Evolutionary conservation across 2,329 filamentous ascomycete species (phyloP).

Genomic region (Colletotrichum caudatum): DNA sequence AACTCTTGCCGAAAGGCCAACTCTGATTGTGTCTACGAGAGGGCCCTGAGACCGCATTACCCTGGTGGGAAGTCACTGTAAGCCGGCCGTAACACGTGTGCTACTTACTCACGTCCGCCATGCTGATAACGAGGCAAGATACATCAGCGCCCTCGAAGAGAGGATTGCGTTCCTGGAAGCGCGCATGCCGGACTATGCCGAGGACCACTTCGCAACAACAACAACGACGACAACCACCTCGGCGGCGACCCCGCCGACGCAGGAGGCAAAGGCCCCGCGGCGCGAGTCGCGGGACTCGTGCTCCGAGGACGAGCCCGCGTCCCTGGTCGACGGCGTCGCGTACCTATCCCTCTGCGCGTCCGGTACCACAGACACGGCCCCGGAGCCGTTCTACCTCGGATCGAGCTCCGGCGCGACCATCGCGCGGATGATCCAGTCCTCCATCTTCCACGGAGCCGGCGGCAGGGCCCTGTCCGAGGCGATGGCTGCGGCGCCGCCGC

Average conservation of each 20-base stretch:
- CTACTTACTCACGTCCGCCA: too few relatives aligned
- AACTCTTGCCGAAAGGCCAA: slow-evolving; percentile 45
- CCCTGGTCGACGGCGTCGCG: slow-evolving; percentile 46
- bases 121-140: slow-evolving; percentile 34
- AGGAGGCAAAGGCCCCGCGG: not conserved
- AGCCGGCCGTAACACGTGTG: slow-evolving; percentile 9
- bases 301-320: slow-evolving; percentile 43
- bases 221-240: not conserved
- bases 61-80: slow-evolving; percentile 47
- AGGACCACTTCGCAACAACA: slow-evolving; percentile 45
- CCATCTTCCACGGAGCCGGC: slow-evolving; percentile 44
- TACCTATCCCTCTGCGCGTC: slow-evolving; percentile 46
- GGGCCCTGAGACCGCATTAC: slow-evolving; percentile 45
- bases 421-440: slow-evolving; percentile 46
- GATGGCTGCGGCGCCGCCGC: not conserved
- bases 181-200: slow-evolving; percentile 45
- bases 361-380: slow-evolving; percentile 44
- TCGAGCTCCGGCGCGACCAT: slow-evolving; percentile 47
- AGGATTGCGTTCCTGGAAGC: slow-evolving; percentile 48
- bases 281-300: slow-evolving; percentile 32
- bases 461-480: slow-evolving; percentile 26
- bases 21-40: slow-evolving; percentile 45
- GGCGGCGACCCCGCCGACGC: not conserved
- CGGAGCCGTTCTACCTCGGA: slow-evolving; percentile 47
- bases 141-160: slow-evolving; percentile 47